These are phyloP conservation scores for Hymenoscyphus scutula DNA, from an alignment of 2,329 filamentous ascomycete genomes.

Conservation along the genomic window DNA sequence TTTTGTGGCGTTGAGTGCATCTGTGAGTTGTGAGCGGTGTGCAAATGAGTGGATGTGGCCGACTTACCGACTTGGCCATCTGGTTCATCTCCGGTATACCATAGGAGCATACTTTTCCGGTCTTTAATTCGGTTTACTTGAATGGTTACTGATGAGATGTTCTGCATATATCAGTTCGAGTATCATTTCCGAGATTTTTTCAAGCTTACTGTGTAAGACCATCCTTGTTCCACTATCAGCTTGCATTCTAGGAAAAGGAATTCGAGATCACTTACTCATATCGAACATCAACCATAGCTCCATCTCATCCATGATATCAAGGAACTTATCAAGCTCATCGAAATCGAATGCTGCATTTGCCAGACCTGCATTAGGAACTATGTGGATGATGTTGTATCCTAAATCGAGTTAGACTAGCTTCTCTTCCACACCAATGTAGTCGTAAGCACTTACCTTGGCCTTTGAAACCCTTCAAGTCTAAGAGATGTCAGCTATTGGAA, in stretches of 20 bases:
- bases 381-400: conserved; percentile 43
- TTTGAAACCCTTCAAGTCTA: conserved; percentile 3
- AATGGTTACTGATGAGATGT: conserved; percentile 38
- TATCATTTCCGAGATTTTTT: neutral
- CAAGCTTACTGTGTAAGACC: neutral
- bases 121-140: conserved; percentile 28
- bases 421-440: neutral
- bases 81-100: conserved; percentile 54
- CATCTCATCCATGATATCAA: conserved; percentile 41
- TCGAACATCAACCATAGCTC: conserved; percentile 45
- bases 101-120: conserved; percentile 32
- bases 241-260: conserved; percentile 29
- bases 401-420: neutral
- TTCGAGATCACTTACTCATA: conserved; percentile 41
- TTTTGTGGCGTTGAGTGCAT: conserved; percentile 44
- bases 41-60: neutral
- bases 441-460: conserved; percentile 21
- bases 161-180: conserved; percentile 25
- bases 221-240: neutral
- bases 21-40: conserved; percentile 10
- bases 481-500: neutral
- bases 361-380: conserved; percentile 38
- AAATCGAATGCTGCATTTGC: conserved; percentile 34
- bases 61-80: conserved; percentile 36
- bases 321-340: conserved; percentile 39